Evolutionary conservation across 257 asterid genomes (phyloP).

Genomic region (Parsonsia alboflavescens): DNA sequence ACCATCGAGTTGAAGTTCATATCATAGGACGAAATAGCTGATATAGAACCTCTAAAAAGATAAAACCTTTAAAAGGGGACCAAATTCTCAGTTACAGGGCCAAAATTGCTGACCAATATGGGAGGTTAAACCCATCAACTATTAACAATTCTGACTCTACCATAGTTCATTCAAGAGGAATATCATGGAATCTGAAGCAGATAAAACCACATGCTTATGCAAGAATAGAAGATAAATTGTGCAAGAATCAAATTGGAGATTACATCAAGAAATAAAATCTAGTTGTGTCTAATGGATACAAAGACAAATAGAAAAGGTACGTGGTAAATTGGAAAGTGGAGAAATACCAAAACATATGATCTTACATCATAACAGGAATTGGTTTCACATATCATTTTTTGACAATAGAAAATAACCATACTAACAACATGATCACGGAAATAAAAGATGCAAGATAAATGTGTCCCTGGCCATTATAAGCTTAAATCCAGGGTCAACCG

Average conservation of each 20-base stretch:
- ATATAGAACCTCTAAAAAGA: background rate
- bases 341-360: background rate
- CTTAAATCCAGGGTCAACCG: background rate
- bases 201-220: background rate
- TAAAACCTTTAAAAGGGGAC: background rate
- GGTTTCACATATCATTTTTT: background rate
- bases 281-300: background rate
- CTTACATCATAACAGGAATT: background rate
- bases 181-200: background rate
- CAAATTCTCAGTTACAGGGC: background rate
- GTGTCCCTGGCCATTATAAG: background rate
- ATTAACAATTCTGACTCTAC: background rate
- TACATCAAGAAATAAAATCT: background rate
- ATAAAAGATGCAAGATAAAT: background rate
- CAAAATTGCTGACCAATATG: background rate
- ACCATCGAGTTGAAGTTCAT: background rate
- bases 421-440: background rate
- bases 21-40: background rate
- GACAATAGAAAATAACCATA: background rate
- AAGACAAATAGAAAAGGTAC: background rate
- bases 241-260: background rate
- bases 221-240: background rate
- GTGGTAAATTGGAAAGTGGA: background rate
- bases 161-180: background rate
- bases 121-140: background rate